Evolutionary conservation across 495 filamentous ascomycete species (phyloP).

Genomic region (Talaromyces borbonicus): DNA sequence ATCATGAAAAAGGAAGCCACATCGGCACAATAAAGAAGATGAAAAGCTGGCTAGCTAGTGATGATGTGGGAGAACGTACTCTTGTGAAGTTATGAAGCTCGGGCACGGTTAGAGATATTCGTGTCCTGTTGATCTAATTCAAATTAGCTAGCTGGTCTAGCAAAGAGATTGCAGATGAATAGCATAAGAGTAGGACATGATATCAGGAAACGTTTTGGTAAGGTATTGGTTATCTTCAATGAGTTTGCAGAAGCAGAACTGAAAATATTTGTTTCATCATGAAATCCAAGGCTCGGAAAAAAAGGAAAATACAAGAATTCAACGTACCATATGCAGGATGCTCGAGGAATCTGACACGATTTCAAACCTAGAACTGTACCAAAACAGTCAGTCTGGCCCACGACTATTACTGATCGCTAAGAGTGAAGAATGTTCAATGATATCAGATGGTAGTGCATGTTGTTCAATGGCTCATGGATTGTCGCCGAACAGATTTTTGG

Average conservation of each 20-base stretch:
- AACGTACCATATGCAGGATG: background rate
- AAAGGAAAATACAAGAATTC: background rate
- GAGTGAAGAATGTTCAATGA: conserved; percentile 15
- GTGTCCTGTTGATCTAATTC: conserved; percentile 4
- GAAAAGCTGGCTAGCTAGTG: conserved; percentile 5
- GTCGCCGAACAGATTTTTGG: conserved; percentile 61
- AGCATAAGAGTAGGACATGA: conserved; percentile 7
- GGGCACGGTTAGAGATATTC: too few species aligned
- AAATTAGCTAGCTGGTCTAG: conserved; percentile 14
- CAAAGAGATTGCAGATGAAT: conserved; percentile 1
- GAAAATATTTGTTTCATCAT: conserved; percentile 75
- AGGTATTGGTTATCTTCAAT: conserved; percentile 69
- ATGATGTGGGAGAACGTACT: conserved; percentile 5
- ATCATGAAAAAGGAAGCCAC: conserved; percentile 57
- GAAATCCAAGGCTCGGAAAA: conserved; percentile 14
- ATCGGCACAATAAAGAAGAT: conserved; percentile 1
- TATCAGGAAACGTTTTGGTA: conserved; percentile 55
- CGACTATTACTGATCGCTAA: too few species aligned
- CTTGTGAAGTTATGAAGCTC: too few species aligned
- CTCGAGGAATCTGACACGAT: too few species aligned
- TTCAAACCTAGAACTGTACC: too few species aligned
- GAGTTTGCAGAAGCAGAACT: conserved; percentile 91
- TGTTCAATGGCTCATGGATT: conserved; percentile 78
- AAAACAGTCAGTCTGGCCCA: too few species aligned
- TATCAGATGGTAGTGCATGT: conserved; percentile 99